Percentiles rank a stretch among this genome's conserved stretches.
These are phyloP conservation scores for Penicillium herquei DNA, from an alignment of 495 filamentous ascomycete species.

Conservation along the genomic window DNA sequence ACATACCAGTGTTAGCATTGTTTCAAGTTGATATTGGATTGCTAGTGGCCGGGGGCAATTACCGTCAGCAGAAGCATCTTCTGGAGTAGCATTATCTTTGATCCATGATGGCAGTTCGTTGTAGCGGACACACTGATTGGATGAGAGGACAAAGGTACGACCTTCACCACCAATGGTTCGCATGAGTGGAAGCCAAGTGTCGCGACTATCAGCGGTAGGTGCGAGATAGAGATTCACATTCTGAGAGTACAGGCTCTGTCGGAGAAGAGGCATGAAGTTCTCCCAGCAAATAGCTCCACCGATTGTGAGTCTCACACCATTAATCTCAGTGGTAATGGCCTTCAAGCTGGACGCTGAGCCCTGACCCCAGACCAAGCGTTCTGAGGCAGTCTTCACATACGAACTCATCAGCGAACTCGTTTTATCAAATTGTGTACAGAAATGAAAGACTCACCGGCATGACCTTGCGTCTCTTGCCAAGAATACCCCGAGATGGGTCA, in stretches of 20 bases:
- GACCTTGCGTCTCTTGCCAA: constrained; percentile 91
- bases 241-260: constrained; percentile 78
- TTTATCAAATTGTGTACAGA: background rate
- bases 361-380: constrained; percentile 82
- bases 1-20: background rate
- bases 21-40: background rate
- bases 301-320: constrained; percentile 71
- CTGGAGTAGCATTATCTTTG: constrained; percentile 20
- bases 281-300: constrained; percentile 96
- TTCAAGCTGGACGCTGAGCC: constrained; percentile 77
- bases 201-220: constrained; percentile 82
- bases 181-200: constrained; percentile 82
- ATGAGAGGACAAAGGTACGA: constrained; percentile 79
- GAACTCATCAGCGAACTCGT: background rate
- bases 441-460: constrained; percentile 63
- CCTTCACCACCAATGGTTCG: constrained; percentile 78
- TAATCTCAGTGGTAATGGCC: constrained; percentile 78
- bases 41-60: background rate
- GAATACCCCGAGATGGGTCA: constrained; percentile 63
- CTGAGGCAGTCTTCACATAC: constrained; percentile 6
- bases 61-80: constrained; percentile 12
- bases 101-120: constrained; percentile 60
- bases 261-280: constrained; percentile 90
- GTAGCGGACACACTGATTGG: constrained; percentile 74
- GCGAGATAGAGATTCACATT: constrained; percentile 93